phyloP scores from a whole-genome alignment of 768 basidiomycete genomes.

The Dacryopinax primogenitus region DNA sequence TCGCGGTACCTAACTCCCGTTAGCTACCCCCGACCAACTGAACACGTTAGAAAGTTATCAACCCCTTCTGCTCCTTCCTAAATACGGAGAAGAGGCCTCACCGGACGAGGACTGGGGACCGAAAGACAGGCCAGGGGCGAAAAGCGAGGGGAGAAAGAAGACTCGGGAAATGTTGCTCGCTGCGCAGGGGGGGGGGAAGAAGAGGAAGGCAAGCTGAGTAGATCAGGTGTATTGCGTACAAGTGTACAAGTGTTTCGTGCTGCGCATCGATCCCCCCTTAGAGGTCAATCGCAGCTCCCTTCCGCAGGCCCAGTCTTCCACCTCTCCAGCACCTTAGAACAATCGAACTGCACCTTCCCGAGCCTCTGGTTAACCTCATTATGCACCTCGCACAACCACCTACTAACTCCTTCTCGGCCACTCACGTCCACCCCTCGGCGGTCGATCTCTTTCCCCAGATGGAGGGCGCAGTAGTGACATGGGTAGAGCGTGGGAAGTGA shows the following conservation, averaged over 20 bases:
- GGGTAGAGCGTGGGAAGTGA: slow-evolving; percentile 78
- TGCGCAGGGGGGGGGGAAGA: background rate
- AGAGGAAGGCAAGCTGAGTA: background rate
- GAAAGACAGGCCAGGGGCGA: background rate
- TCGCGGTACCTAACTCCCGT: background rate
- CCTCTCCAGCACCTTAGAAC: slow-evolving; percentile 65
- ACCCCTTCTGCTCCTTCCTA: slow-evolving; percentile 46
- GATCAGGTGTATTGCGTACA: background rate
- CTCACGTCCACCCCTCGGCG: slow-evolving; percentile 64
- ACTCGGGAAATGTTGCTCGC: background rate
- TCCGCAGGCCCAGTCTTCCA: slow-evolving; percentile 87
- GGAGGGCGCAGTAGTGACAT: slow-evolving; percentile 69
- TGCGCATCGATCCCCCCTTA: too few species aligned
- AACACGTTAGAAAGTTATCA: slow-evolving; percentile 48
- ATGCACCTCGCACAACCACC: slow-evolving; percentile 85
- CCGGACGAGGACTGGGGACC: slow-evolving; percentile 21
- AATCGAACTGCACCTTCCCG: slow-evolving; percentile 75
- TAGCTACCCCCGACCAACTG: slow-evolving; percentile 41
- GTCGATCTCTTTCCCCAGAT: slow-evolving; percentile 62
- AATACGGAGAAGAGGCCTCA: slow-evolving; percentile 38
- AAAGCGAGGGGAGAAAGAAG: slow-evolving; percentile 6
- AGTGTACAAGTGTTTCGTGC: too few species aligned
- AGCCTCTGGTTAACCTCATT: slow-evolving; percentile 83
- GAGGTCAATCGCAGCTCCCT: slow-evolving; percentile 65
- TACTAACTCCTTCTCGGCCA: slow-evolving; percentile 50